phyloP scores from a whole-genome alignment of 2,329 filamentous ascomycete genomes.

The Plenodomus biglobosus region DNA sequence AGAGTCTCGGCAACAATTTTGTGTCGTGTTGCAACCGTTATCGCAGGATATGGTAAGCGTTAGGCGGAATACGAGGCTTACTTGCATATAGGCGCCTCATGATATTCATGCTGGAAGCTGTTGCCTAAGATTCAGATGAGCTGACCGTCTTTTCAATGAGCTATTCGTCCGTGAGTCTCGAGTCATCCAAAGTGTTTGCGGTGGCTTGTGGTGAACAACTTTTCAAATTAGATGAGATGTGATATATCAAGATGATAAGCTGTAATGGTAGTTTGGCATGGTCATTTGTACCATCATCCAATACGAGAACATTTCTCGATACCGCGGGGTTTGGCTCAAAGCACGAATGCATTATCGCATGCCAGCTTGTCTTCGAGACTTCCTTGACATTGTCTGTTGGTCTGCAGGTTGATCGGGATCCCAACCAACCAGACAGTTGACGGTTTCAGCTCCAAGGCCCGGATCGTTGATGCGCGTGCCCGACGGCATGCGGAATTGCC shows the following conservation, averaged over 20 bases:
- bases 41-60: not conserved
- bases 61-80: not conserved
- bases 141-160: not conserved
- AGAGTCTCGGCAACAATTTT: not conserved
- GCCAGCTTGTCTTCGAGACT: not conserved
- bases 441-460: conserved; percentile 31
- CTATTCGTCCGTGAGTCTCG: not conserved
- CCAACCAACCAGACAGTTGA: conserved; percentile 34
- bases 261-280: too few relatives aligned
- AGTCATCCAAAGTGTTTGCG: not conserved
- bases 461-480: conserved; percentile 31
- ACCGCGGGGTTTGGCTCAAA: too few relatives aligned
- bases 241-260: too few relatives aligned
- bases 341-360: not conserved
- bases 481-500: conserved; percentile 20
- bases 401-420: conserved; percentile 28
- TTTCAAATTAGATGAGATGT: too few relatives aligned
- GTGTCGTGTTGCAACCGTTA: not conserved
- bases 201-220: too few relatives aligned
- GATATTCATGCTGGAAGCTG: not conserved
- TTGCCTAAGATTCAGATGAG: not conserved
- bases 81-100: not conserved
- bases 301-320: not conserved
- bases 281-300: too few relatives aligned
- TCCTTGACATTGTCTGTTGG: conserved; percentile 6